These are phyloP conservation scores for Tulasnella sp. DNA, from an alignment of 768 basidiomycete species.

Conservation along the genomic window DNA sequence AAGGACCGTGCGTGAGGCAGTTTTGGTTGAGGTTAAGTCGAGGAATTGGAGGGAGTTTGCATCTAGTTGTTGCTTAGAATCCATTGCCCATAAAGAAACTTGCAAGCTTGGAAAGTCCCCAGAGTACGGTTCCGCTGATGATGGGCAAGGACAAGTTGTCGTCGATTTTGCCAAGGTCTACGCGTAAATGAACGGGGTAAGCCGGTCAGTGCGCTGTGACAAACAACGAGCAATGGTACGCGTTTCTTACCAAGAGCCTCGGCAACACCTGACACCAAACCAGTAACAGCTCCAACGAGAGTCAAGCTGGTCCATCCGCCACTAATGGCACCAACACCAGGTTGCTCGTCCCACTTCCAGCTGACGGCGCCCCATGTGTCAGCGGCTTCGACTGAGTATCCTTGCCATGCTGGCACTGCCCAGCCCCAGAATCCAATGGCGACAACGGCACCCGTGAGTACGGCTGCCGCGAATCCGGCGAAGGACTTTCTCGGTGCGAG, in stretches of 20 bases:
- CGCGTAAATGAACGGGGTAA: conserved; percentile 6
- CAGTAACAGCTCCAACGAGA: conserved; percentile 54
- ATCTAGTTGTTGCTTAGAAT: background rate
- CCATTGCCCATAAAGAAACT: conserved; percentile 1
- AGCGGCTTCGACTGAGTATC: conserved; percentile 32
- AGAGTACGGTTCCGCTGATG: conserved; percentile 67
- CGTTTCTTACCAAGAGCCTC: conserved; percentile 84
- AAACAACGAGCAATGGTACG: background rate
- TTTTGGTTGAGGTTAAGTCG: background rate
- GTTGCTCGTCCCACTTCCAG: conserved; percentile 30
- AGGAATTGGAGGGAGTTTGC: background rate
- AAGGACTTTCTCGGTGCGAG: conserved; percentile 76
- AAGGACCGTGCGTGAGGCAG: background rate
- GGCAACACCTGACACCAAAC: conserved; percentile 73
- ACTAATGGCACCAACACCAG: conserved; percentile 27
- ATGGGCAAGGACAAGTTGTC: conserved; percentile 89
- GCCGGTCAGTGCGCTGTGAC: conserved; percentile 14
- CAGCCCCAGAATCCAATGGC: conserved; percentile 64
- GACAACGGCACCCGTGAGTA: conserved; percentile 57
- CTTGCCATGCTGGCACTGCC: conserved; percentile 43
- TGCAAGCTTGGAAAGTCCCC: conserved; percentile 36
- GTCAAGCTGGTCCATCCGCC: conserved; percentile 47
- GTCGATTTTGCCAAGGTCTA: conserved; percentile 77
- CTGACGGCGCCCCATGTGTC: conserved; percentile 2
- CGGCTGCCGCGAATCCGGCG: conserved; percentile 52